phyloP scores from a whole-genome alignment of 345 rosid species.

The Kernera saxatilis region DNA sequence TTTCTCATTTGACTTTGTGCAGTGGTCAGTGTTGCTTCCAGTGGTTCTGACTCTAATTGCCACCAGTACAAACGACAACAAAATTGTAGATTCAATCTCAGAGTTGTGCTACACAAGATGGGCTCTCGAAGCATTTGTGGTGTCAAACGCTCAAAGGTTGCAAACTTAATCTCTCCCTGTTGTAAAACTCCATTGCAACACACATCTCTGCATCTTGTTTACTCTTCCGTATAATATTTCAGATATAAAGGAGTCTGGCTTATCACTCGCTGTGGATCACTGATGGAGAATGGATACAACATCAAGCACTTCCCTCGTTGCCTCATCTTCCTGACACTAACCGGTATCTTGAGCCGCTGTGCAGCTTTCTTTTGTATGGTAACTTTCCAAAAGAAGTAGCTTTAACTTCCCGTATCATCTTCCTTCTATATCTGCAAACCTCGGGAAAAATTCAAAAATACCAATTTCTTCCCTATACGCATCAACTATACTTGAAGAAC shows the following conservation, averaged over 20 bases:
- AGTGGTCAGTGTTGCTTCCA: slow-evolving; percentile 99
- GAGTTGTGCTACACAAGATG: slow-evolving; percentile 78
- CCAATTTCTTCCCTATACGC: slow-evolving; percentile 7
- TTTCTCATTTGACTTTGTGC: slow-evolving; percentile 18
- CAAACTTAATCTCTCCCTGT: not conserved
- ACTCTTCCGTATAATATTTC: slow-evolving; percentile 17
- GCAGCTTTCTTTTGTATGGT: slow-evolving; percentile 64
- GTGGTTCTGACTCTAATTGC: slow-evolving; percentile 92
- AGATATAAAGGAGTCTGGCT: slow-evolving; percentile 97
- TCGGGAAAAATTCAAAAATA: not conserved
- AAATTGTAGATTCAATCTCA: slow-evolving; percentile 34
- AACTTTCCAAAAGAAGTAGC: slow-evolving; percentile 55
- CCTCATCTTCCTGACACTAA: slow-evolving; percentile 47
- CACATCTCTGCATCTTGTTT: not conserved
- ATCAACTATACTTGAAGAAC: slow-evolving; percentile 1
- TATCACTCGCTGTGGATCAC: slow-evolving; percentile 85
- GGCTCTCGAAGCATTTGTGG: slow-evolving; percentile 96
- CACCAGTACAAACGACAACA: slow-evolving; percentile 37
- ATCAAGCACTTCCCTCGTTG: slow-evolving; percentile 59
- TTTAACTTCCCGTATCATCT: not conserved
- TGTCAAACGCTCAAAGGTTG: slow-evolving; percentile 90
- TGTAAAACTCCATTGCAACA: slow-evolving; percentile 8
- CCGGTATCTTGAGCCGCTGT: slow-evolving; percentile 54
- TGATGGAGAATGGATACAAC: slow-evolving; percentile 56
- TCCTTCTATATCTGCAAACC: slow-evolving; percentile 21